Percentiles rank a stretch among this genome's conserved stretches.
phyloP scores from a whole-genome alignment of 139 green algal species.

The Coelastrella sp. region DNA sequence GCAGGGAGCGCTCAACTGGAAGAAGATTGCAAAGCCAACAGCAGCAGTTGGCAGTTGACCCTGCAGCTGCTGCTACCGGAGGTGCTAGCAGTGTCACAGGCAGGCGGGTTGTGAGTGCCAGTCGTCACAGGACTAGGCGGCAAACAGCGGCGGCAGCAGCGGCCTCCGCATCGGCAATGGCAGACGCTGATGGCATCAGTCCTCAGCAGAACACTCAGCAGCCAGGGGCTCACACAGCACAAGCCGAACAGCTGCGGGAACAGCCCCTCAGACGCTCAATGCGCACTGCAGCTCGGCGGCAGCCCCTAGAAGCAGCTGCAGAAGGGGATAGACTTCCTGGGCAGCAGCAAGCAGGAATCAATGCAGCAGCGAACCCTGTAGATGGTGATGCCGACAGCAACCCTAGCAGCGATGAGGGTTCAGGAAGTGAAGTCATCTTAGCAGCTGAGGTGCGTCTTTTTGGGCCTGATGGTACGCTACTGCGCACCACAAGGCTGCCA shows the following conservation, averaged over 20 bases:
- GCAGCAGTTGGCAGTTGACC: background rate
- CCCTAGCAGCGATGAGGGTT: background rate
- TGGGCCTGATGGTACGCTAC: constrained; percentile 23
- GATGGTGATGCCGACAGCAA: background rate
- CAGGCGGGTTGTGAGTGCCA: background rate
- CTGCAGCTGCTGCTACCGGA: background rate
- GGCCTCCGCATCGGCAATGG: background rate
- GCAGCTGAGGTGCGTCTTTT: constrained; percentile 30
- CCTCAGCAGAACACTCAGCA: background rate
- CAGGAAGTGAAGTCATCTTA: background rate
- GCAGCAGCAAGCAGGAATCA: background rate
- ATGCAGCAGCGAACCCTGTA: too few relatives aligned
- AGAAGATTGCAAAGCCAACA: background rate
- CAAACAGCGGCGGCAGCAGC: background rate
- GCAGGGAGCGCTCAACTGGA: background rate
- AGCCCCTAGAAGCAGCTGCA: too few relatives aligned
- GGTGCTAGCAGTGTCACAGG: background rate
- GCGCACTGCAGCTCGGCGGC: too few relatives aligned
- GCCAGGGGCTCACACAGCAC: background rate
- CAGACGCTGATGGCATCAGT: background rate
- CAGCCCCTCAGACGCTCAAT: too few relatives aligned
- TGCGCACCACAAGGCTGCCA: background rate
- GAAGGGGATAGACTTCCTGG: background rate
- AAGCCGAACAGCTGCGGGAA: background rate
- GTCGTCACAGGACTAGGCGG: background rate